Percentiles rank a stretch among this genome's conserved stretches.
Evolutionary conservation across 148 eudicot species (phyloP).

Genomic region (Vaccinium darrowii): DNA sequence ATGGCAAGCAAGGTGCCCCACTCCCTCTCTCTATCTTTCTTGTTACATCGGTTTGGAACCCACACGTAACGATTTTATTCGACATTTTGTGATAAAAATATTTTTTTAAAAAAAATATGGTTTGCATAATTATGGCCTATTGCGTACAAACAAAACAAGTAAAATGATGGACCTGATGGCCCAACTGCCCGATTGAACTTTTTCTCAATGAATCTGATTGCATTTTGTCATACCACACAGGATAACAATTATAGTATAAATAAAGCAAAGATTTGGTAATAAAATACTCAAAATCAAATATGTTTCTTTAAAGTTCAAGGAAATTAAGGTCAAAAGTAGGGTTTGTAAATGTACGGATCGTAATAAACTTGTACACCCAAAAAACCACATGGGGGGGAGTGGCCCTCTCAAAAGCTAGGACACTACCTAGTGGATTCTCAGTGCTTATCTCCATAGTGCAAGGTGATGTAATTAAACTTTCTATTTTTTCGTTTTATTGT

Average conservation of each 20-base stretch:
- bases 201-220: not conserved
- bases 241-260: not conserved
- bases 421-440: not conserved
- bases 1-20: not conserved
- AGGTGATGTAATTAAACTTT: conserved; percentile 2
- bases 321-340: not conserved
- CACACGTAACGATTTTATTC: not conserved
- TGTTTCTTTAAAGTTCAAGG: not conserved
- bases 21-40: not conserved
- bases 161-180: not conserved
- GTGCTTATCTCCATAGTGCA: conserved; percentile 11
- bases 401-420: not conserved
- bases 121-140: not conserved
- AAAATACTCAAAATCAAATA: not conserved
- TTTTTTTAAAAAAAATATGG: not conserved
- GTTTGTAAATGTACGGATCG: not conserved
- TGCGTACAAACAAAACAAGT: not conserved
- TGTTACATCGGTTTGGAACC: not conserved
- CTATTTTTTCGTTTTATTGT: not conserved
- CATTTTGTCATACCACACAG: not conserved
- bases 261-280: not conserved
- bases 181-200: not conserved
- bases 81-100: not conserved
- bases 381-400: conserved; percentile 13
- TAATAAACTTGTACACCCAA: not conserved